Base-by-base conservation (phyloP, 2,329 filamentous ascomycete genomes). In the Chaetoscypha palmicola region DNA sequence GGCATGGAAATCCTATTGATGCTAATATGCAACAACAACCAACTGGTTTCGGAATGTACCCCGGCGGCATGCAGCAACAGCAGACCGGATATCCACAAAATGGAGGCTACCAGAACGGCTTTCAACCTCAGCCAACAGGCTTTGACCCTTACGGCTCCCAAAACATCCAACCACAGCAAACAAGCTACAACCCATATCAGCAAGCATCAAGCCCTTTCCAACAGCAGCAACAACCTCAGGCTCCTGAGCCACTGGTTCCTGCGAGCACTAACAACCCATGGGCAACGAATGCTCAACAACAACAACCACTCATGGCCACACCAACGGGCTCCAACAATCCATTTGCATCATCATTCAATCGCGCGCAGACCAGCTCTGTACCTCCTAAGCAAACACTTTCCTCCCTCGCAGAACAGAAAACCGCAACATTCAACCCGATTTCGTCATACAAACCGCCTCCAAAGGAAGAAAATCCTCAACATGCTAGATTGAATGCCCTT, bases 321-420 rank as follows among this genome's bases (percentile, higher is more conserved):
- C 83, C 86, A 3, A 98, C 92, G 2, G 92, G 92, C 37, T 97
- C 92, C 12, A 98, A 98, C 71, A 98, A 98, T 62, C 92, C 92
- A 2, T 98, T 98, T 61, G 91, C 92, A 20, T 73, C 77, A 10
- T 76, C 82, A n/a, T 79, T 84, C 59, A 76, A 54, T 68, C 81
- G 71, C 59, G 78, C 69, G 61, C 81, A 69, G 62, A 73, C 70
- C 51, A 63, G 53, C 46, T 73, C 73, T 50, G 63, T 56, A 48
- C 74, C 74, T 34, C 71, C 77, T 5, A 78, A 85, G 47, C 81
- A 87, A 10, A 80, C 82, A 2, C 74, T 97, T 39, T 79, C 79
- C 55, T 79, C 82, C 3, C 71, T 96, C 12, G 82, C 83, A 21
- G 90, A 96, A 65, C 88, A 95, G 62, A 86, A 90, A 69, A 83